These are phyloP conservation scores for Claviceps spartinae DNA, from an alignment of 2,329 filamentous ascomycete species.

Conservation along the genomic window DNA sequence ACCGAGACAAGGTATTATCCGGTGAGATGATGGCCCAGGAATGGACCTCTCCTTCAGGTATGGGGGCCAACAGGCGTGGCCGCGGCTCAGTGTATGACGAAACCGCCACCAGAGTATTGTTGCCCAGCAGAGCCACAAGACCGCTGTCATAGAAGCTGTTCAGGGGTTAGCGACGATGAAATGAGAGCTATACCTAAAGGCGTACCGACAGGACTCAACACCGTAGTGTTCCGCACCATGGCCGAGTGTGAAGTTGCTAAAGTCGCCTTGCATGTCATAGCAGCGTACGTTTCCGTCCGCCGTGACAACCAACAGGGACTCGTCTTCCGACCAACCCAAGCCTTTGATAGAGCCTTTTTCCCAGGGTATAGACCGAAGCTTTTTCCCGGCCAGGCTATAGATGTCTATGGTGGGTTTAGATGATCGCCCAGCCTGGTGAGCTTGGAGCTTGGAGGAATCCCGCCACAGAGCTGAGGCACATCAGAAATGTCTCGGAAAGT, in stretches of 20 bases:
- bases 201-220: slow-evolving; percentile 63
- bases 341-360: slow-evolving; percentile 79
- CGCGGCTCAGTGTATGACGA: slow-evolving; percentile 81
- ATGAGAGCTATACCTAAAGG: too few relatives aligned
- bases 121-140: slow-evolving; percentile 82
- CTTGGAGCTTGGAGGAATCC: slow-evolving; percentile 72
- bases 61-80: slow-evolving; percentile 64
- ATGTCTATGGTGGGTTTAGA: slow-evolving; percentile 81
- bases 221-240: slow-evolving; percentile 80
- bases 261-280: slow-evolving; percentile 88
- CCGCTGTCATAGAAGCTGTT: slow-evolving; percentile 68
- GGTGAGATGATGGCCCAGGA: slow-evolving; percentile 87
- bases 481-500: neutral
- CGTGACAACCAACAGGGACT: slow-evolving; percentile 77
- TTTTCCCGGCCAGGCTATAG: slow-evolving; percentile 84
- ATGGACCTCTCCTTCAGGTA: slow-evolving; percentile 65
- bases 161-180: neutral
- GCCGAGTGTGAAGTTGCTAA: slow-evolving; percentile 84
- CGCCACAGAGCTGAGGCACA: slow-evolving; percentile 62
- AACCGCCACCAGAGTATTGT: slow-evolving; percentile 80
- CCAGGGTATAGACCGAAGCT: slow-evolving; percentile 78
- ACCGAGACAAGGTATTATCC: slow-evolving; percentile 75
- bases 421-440: slow-evolving; percentile 57
- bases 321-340: slow-evolving; percentile 92
- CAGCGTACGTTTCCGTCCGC: slow-evolving; percentile 82